Evolutionary conservation across 2,329 filamentous ascomycete species (phyloP).

Genomic region (Colletotrichum sp.): DNA sequence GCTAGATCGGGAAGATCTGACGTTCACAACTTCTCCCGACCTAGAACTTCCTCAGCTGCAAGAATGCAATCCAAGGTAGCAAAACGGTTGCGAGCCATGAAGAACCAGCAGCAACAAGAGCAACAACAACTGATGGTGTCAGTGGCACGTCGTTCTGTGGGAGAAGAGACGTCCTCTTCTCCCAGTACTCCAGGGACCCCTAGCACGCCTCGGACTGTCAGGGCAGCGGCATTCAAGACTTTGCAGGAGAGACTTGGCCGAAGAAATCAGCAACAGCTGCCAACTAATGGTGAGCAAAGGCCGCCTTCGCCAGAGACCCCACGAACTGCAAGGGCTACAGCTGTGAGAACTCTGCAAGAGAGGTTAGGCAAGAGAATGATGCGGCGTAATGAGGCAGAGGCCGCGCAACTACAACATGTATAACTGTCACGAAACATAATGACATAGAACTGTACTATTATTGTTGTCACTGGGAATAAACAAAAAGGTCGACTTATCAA

Average conservation of each 20-base stretch:
- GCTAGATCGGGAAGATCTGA: neutral
- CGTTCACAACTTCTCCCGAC: constrained; percentile 11
- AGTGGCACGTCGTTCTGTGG: neutral
- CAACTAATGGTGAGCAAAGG: neutral
- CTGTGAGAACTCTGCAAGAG: constrained; percentile 1
- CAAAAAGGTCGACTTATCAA: neutral
- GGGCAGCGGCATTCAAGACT: neutral
- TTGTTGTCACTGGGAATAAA: neutral
- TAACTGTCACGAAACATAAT: neutral
- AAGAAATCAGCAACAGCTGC: neutral
- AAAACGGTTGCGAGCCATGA: neutral
- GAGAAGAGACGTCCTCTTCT: neutral
- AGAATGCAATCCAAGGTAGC: constrained; percentile 14
- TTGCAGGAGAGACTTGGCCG: constrained; percentile 1
- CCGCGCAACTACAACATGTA: neutral
- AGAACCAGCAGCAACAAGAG: neutral
- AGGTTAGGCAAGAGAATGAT: constrained; percentile 7
- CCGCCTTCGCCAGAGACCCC: neutral
- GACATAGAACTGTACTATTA: neutral
- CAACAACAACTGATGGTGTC: neutral
- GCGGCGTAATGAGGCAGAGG: neutral
- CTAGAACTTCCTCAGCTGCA: constrained; percentile 8
- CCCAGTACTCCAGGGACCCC: neutral
- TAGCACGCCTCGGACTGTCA: neutral
- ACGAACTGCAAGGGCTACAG: neutral